Percentiles rank a stretch among this genome's conserved stretches.
Evolutionary conservation across 148 eudicot species (phyloP).

Genomic region (Cornus florida): DNA sequence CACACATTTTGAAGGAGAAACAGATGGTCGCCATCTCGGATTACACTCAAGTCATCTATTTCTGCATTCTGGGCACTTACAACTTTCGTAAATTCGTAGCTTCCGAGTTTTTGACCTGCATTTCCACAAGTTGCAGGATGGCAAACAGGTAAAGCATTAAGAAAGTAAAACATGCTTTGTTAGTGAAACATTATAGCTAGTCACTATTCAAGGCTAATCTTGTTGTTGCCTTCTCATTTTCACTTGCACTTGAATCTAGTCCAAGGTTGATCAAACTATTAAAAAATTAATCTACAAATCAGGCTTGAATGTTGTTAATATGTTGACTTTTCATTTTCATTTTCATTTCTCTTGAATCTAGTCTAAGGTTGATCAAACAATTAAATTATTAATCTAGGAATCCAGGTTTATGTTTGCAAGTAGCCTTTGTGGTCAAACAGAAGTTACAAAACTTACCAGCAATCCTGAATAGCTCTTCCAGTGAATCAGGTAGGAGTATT

Average conservation of each 20-base stretch:
- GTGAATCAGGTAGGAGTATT: constrained; percentile 64
- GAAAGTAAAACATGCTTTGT: not conserved
- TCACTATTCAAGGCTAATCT: not conserved
- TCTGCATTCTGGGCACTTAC: constrained; percentile 66
- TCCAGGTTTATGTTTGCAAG: constrained; percentile 10
- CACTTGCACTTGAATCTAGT: not conserved
- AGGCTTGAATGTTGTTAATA: no score
- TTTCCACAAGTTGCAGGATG: constrained; percentile 20
- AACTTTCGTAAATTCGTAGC: constrained; percentile 38
- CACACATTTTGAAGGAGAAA: constrained; percentile 38
- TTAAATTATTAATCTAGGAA: not conserved
- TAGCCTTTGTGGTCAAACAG: constrained; percentile 4
- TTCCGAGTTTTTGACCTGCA: constrained; percentile 76
- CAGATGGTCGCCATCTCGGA: constrained; percentile 84
- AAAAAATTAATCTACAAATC: not conserved
- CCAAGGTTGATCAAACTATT: not conserved
- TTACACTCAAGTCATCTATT: constrained; percentile 65
- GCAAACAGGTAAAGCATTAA: constrained; percentile 1
- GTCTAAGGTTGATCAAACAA: not conserved
- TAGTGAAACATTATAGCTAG: not conserved
- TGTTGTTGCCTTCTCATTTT: not conserved
- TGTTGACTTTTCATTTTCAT: no score
- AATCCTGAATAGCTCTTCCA: constrained; percentile 58
- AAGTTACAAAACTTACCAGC: constrained; percentile 74
- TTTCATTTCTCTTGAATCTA: not conserved